Evolutionary conservation across 2,329 filamentous ascomycete species (phyloP).

Genomic region (Pleoardoris graminearum): DNA sequence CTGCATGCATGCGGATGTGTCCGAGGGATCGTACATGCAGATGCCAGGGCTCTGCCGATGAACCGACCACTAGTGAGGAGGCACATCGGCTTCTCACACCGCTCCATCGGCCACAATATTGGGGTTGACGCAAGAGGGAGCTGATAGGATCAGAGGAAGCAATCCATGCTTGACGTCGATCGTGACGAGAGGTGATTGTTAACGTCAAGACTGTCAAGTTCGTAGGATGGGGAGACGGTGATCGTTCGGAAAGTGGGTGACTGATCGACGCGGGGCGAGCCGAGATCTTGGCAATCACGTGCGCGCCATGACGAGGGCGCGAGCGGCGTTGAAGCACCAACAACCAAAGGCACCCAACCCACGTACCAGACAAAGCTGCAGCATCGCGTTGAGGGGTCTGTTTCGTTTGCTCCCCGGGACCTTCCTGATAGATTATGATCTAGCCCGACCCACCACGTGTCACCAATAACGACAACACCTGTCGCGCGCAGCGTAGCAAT

Average conservation of each 20-base stretch:
- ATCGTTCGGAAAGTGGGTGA: background rate
- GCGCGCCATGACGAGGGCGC: too few relatives aligned
- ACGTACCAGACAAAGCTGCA: background rate
- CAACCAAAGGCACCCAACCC: too few relatives aligned
- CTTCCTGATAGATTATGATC: too few relatives aligned
- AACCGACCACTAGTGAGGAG: background rate
- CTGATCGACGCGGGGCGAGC: background rate
- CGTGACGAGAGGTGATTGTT: background rate
- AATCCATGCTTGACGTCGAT: background rate
- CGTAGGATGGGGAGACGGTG: background rate
- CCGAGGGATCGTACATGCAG: background rate
- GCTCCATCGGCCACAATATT: background rate
- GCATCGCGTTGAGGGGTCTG: too few relatives aligned
- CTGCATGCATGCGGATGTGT: background rate
- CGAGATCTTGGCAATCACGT: background rate
- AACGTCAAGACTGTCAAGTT: background rate
- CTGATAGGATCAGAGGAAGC: background rate
- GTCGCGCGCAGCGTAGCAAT: conserved; percentile 16
- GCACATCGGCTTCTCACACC: background rate
- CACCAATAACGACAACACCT: background rate
- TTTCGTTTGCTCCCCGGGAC: too few relatives aligned
- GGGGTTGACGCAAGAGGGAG: background rate
- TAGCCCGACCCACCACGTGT: background rate
- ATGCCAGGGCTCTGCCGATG: background rate
- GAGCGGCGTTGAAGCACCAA: too few relatives aligned